Base-by-base conservation (phyloP, 371 early-diverging fungal species). In the Mucor velutinosus region DNA sequence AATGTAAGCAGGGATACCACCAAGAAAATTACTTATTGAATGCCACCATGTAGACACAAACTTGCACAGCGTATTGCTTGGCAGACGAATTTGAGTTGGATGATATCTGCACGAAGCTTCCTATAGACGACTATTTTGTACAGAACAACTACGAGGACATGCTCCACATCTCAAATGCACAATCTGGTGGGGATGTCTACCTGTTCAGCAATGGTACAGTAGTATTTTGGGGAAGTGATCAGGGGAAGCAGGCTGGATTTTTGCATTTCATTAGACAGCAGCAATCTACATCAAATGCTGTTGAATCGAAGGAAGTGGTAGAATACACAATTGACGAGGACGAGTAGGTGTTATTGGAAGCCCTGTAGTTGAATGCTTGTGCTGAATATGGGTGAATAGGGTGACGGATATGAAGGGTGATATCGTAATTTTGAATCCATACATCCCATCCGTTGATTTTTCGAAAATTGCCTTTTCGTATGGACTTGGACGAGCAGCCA, bases 291-390 rank as follows among this genome's bases (percentile, higher is more conserved):
- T 25, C 1, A 57, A 25, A 4, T 63, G 25, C 37, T 21, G 4
- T 4, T 19, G 41, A 33, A 27, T 53, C 17, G 30, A 72, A 15
- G 49, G 68, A 51, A 51, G 60, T 8, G 0, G 37, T 67, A 11
- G 70, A 71, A 17, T 78, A 64, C 57, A 65, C 68, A 4, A 67
- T 76, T 41, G 79, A 78, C 49, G 72, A 71, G 49, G 79, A 78
- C 62, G 79, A 78, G 79, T 78, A 70, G 57, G 73, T 33, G 11
- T n/a, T n/a, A n/a, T n/a, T n/a, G n/a, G n/a, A n/a, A n/a, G n/a
- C n/a, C n/a, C n/a, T n/a, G n/a, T n/a, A n/a, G 12, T 23, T 51
- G 25, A 23, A 51, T 3, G 12, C 27, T 10, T 29, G 14, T 29
- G 27, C 27, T 5, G 12, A 30, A 14, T 1, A n/a, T n/a, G 4